Evolutionary conservation across 1,139 yeast genomes (phyloP).

Genomic region (Meyerozyma guilliermondii): DNA sequence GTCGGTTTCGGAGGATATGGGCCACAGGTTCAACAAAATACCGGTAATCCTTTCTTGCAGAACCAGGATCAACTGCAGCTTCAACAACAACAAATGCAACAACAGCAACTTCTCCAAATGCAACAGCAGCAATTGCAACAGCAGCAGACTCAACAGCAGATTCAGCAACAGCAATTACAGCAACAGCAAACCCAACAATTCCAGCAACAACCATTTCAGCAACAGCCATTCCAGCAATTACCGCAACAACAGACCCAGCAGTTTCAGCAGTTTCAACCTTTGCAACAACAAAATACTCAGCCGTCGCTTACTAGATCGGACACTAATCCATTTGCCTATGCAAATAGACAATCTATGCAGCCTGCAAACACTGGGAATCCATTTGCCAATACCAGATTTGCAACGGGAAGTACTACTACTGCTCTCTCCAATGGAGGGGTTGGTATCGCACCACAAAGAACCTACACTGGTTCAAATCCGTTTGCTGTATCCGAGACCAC

Average conservation of each 20-base stretch:
- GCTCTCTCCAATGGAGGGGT: constrained; percentile 21
- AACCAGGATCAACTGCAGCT: constrained; percentile 4
- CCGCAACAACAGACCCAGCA: constrained; percentile 10
- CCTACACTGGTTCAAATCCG: constrained; percentile 42
- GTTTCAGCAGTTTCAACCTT: background rate
- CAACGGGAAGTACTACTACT: constrained; percentile 29
- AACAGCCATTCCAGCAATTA: constrained; percentile 7
- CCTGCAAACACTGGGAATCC: constrained; percentile 36
- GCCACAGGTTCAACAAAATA: constrained; percentile 21
- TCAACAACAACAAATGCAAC: background rate
- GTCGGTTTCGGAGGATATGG: constrained; percentile 56
- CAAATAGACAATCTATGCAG: constrained; percentile 19
- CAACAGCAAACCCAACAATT: constrained; percentile 6
- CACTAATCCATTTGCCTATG: constrained; percentile 38
- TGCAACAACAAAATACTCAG: constrained; percentile 7
- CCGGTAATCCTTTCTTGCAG: constrained; percentile 26
- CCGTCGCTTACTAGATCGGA: constrained; percentile 22
- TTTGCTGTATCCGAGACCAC: constrained; percentile 40
- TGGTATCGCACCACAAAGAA: constrained; percentile 18
- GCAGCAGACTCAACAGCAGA: background rate
- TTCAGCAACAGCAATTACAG: constrained; percentile 2
- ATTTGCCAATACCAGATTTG: constrained; percentile 38
- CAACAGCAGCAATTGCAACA: constrained; percentile 3
- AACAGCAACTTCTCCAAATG: background rate
- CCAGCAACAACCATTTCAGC: constrained; percentile 8